Evolutionary conservation across 371 early-diverging fungal species (phyloP).

Genomic region (Rhizopus delemar): DNA sequence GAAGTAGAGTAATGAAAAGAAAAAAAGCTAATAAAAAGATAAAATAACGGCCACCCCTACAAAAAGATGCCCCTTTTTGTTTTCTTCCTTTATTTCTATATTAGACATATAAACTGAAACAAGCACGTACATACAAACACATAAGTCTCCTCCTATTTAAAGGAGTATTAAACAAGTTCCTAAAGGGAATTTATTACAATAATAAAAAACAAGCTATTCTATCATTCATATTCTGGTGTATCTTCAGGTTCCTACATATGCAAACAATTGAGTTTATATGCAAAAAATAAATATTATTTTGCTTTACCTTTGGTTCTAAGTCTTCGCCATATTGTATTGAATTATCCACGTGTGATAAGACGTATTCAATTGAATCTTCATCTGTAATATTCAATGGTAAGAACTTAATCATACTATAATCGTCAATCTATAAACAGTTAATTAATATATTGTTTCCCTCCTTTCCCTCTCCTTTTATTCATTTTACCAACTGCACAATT

Average conservation of each 20-base stretch:
- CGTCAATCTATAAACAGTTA: slow-evolving; percentile 72
- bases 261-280: background rate
- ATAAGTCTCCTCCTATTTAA: slow-evolving; percentile 6
- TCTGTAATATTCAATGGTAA: slow-evolving; percentile 92
- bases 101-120: background rate
- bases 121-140: background rate
- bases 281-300: background rate
- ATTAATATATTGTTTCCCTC: slow-evolving; percentile 3
- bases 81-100: slow-evolving; percentile 5
- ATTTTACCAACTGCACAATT: slow-evolving; percentile 76
- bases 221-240: slow-evolving; percentile 37
- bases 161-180: slow-evolving; percentile 5
- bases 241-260: slow-evolving; percentile 44
- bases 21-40: background rate
- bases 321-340: slow-evolving; percentile 98
- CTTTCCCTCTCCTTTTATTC: background rate
- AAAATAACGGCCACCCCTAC: background rate
- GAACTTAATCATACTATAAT: slow-evolving; percentile 95
- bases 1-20: slow-evolving; percentile 7
- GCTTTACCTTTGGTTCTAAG: slow-evolving; percentile 82
- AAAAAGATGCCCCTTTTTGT: background rate
- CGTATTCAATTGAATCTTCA: slow-evolving; percentile 88
- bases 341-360: slow-evolving; percentile 90
- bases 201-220: background rate
- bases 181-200: background rate